Base-by-base conservation (phyloP, 768 basidiomycete species). In the Phylloporus sp. region DNA sequence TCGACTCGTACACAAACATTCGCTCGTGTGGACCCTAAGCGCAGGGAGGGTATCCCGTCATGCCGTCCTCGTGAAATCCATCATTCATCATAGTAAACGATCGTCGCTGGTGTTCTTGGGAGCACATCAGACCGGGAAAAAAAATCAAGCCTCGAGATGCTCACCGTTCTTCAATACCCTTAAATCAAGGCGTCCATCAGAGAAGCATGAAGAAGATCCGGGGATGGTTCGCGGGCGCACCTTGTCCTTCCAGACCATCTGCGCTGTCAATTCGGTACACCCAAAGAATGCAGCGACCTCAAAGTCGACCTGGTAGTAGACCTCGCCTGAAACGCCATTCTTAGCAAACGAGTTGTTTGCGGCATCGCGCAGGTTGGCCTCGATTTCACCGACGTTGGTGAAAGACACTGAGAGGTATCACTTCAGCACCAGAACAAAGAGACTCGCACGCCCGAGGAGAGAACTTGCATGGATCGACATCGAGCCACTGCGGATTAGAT, bases 381-480 rank as follows among this genome's bases (percentile, higher is more conserved):
- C 23, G 5, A 54, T 40, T 8, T 27, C 44, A 17, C 49, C 26
- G 4, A 47, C 18, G 0, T 6, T 8, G 9, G 33, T 33, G 23
- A 54, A 54, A 14, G 22, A 34, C 1, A 27, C 52, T 53, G 6
- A 22, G 38, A 15, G 13, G 9, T 9, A 21, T 15, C 6, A 24
- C n/a, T 18, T 38, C n/a, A 35, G 35, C 38, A 41, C 22, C 13
- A 32, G 23, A 32, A n/a, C 20, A 24, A n/a, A 8, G 9, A 29
- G 20, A 18, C 3, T 3, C 7, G 7, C n/a, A n/a, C n/a, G n/a
- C n/a, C n/a, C n/a, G n/a, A n/a, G 29, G 17, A 23, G 23, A 36
- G 9, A 21, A 32, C 48, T 41, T 18, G 17, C 52, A 42, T 50
- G 27, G 2, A 26, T 53, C 52, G 14, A 45, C n/a, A n/a, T 53